Evolutionary conservation across 2,329 filamentous ascomycete genomes (phyloP), one percentile per base, ranked within the genome.

Genomic region (Penicillium thymicola): DNA sequence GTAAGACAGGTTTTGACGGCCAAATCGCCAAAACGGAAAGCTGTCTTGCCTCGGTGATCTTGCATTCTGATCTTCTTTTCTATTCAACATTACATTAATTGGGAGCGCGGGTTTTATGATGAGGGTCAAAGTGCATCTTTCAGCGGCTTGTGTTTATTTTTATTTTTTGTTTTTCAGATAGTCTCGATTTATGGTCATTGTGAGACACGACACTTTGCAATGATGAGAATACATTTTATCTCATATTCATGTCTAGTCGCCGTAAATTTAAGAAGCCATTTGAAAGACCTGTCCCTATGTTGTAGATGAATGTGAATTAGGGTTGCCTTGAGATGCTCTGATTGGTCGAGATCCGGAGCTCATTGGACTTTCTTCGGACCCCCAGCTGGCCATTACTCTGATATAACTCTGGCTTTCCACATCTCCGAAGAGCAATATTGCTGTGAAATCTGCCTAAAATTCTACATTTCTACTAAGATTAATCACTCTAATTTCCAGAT

Each of bases 1-100:
- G 86, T 91, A 56, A 89, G 89, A 78, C 89, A 86, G 67, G 73
- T 89, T 45, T 85, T 91, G 66, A 85, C 88, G 59, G 80, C 83
- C 6, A 90, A 89, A 71, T 81, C 79, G 2, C 76, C 79, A 9
- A 85, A 79, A 69, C 86, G 82, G 67, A 70, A 68, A 37, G 46
- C 63, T 21, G 54, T 47, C 25, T 9, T 51, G 14, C 45, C 52
- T 43, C 37, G 37, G 18, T 55, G n/a, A 55, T 21, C 16, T 3
- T 50, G 16, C 38, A 14, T 43, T 61, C 2, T 42, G 40, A 54
- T 56, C n/a, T 34, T 34, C 13, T n/a, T 42, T 27, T 49, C 16
- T 30, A 32, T 40, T 55, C n/a, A 18, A 51, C 16, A n/a, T 37
- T 55, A 49, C 52, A 51, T 55, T 43, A 34, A 34, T 37, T 41